phyloP scores from a whole-genome alignment of 345 rosid genomes.

The Brassica rapa region DNA sequence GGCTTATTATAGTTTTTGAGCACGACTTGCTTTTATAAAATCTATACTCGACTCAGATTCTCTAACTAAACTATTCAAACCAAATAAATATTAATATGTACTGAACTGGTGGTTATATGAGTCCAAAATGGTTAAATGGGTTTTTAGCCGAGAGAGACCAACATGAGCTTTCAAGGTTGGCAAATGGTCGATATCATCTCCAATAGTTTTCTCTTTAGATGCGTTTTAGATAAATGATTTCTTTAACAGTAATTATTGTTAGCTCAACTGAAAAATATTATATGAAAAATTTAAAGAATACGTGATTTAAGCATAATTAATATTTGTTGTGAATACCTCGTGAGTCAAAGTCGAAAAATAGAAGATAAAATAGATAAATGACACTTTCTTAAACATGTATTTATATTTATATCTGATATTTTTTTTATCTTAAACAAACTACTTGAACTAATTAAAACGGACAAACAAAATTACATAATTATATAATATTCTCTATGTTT shows the following conservation, averaged over 20 bases:
- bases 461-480: too few species aligned
- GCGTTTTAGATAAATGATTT: not conserved
- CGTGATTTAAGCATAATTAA: not conserved
- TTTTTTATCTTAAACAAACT: too few species aligned
- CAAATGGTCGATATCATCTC: slow-evolving; percentile 5
- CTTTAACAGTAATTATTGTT: not conserved
- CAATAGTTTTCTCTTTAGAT: not conserved
- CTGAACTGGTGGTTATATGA: not conserved
- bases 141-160: not conserved
- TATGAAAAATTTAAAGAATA: not conserved
- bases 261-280: too few species aligned
- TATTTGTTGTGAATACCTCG: not conserved
- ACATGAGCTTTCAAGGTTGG: not conserved
- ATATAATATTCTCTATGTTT: too few species aligned
- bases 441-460: too few species aligned
- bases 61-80: not conserved
- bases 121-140: not conserved
- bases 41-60: slow-evolving; percentile 10
- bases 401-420: too few species aligned
- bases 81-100: not conserved
- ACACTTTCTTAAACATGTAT: too few species aligned
- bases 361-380: too few species aligned
- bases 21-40: slow-evolving; percentile 20
- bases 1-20: not conserved
- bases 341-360: not conserved